A percentile compares a stretch with the other conserved stretches of the same genome.
Evolutionary conservation across 768 basidiomycete species (phyloP).

Genomic region (Fistulinella prunicolor): DNA sequence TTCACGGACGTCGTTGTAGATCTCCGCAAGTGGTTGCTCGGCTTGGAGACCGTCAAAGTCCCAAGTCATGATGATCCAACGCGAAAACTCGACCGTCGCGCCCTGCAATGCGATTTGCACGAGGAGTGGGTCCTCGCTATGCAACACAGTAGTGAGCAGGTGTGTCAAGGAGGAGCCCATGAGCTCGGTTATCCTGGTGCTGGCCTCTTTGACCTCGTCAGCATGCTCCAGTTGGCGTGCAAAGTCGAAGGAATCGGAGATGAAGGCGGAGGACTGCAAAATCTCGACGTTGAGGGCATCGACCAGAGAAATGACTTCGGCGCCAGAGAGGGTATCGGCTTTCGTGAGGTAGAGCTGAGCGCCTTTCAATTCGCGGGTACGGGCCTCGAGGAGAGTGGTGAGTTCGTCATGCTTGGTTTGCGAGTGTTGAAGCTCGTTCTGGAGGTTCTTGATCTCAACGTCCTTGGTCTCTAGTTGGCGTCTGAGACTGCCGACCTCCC

Average conservation of each 20-base stretch:
- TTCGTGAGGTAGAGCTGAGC: slow-evolving; percentile 44
- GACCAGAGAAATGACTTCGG: slow-evolving; percentile 39
- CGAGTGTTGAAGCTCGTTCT: slow-evolving; percentile 26
- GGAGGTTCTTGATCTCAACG: slow-evolving; percentile 22
- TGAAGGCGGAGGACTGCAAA: slow-evolving; percentile 43
- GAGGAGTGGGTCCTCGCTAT: slow-evolving; percentile 37
- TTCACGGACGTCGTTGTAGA: slow-evolving; percentile 41
- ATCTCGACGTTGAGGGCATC: slow-evolving; percentile 48
- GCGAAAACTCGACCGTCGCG: slow-evolving; percentile 30
- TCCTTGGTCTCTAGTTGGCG: slow-evolving; percentile 27
- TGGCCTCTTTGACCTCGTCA: slow-evolving; percentile 30
- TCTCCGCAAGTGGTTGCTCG: slow-evolving; percentile 27
- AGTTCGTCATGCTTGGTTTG: slow-evolving; percentile 27
- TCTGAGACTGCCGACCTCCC: slow-evolving; percentile 14
- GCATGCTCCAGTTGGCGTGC: slow-evolving; percentile 16
- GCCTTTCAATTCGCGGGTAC: slow-evolving; percentile 40
- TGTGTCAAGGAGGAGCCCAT: slow-evolving; percentile 29
- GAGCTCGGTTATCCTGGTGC: slow-evolving; percentile 28
- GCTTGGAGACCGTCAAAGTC: slow-evolving; percentile 31
- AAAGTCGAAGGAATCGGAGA: slow-evolving; percentile 40
- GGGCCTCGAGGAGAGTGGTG: slow-evolving; percentile 31
- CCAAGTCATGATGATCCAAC: slow-evolving; percentile 36
- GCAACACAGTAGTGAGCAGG: slow-evolving; percentile 22
- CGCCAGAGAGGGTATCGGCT: slow-evolving; percentile 42
- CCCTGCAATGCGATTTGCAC: slow-evolving; percentile 38